phyloP scores from a whole-genome alignment of 768 basidiomycete species.

The Leucocoprinus sp. region DNA sequence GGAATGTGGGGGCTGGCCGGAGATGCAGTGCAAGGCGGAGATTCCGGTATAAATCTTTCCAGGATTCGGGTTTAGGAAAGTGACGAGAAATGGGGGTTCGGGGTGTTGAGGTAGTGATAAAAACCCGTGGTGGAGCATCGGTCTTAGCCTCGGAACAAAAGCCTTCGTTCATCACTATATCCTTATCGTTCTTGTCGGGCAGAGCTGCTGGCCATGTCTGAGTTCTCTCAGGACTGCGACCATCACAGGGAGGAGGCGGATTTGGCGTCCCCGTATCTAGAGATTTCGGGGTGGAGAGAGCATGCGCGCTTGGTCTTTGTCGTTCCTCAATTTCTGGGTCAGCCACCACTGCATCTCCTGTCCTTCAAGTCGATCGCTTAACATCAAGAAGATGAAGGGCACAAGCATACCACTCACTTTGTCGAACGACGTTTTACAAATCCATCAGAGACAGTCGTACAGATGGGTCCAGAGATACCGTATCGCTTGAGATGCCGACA shows the following conservation, averaged over 20 bases:
- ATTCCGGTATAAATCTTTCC: conserved; percentile 3
- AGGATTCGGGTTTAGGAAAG: conserved; percentile 2
- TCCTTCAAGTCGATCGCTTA: background rate
- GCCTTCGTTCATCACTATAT: background rate
- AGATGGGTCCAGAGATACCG: conserved; percentile 2
- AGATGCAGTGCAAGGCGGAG: conserved; percentile 4
- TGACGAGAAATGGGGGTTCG: background rate
- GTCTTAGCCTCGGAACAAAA: background rate
- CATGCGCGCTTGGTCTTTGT: background rate
- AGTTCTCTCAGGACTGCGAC: no score
- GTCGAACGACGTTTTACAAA: conserved; percentile 1
- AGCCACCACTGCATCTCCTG: background rate
- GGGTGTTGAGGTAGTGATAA: background rate
- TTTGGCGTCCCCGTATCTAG: background rate
- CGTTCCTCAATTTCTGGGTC: background rate
- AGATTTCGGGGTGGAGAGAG: background rate
- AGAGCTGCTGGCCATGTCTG: background rate
- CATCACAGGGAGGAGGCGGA: no score
- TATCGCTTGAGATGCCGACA: background rate
- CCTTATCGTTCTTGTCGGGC: background rate
- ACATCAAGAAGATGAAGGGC: background rate
- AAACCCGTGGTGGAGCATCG: background rate
- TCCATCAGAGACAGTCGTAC: background rate
- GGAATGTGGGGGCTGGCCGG: conserved; percentile 7
- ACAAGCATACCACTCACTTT: background rate